Conservation (phyloP, 805 yeast genomes). For the Saccharomycopsis guyanensis region DNA sequence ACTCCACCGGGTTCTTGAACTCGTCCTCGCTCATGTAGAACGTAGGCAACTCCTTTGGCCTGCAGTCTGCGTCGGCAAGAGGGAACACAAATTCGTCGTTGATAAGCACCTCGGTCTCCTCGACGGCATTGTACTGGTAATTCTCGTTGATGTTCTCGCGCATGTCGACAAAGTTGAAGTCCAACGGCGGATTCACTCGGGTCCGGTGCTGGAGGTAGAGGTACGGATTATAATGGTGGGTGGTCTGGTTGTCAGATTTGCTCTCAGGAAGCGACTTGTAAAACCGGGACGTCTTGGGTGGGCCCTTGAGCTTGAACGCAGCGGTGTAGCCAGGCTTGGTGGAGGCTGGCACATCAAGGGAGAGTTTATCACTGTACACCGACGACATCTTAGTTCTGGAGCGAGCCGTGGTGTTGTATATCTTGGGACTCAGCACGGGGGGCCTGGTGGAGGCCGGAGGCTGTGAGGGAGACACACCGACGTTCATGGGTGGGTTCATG, state of each 20-base stretch:
- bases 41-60: constrained; percentile 32
- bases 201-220: constrained; percentile 30
- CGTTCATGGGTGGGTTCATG: not conserved
- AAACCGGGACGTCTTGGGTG: constrained; percentile 20
- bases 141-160: constrained; percentile 25
- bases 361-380: constrained; percentile 14
- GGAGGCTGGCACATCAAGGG: not conserved
- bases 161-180: constrained; percentile 28
- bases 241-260: constrained; percentile 9
- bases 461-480: not conserved
- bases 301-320: constrained; percentile 5
- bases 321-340: not conserved
- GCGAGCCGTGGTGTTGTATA: constrained; percentile 12
- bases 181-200: constrained; percentile 31
- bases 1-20: constrained; percentile 47
- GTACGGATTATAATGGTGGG: constrained; percentile 30
- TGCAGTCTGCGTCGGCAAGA: not conserved
- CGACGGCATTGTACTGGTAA: constrained; percentile 13
- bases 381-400: constrained; percentile 18
- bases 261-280: constrained; percentile 19
- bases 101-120: constrained; percentile 18
- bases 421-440: not conserved
- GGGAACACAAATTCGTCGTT: constrained; percentile 5
- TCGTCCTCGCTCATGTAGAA: constrained; percentile 41
- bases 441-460: not conserved